Percentiles rank a stretch among this genome's conserved stretches.
phyloP scores from a whole-genome alignment of 768 basidiomycete genomes.

The Rhizopogon vesiculosus region DNA sequence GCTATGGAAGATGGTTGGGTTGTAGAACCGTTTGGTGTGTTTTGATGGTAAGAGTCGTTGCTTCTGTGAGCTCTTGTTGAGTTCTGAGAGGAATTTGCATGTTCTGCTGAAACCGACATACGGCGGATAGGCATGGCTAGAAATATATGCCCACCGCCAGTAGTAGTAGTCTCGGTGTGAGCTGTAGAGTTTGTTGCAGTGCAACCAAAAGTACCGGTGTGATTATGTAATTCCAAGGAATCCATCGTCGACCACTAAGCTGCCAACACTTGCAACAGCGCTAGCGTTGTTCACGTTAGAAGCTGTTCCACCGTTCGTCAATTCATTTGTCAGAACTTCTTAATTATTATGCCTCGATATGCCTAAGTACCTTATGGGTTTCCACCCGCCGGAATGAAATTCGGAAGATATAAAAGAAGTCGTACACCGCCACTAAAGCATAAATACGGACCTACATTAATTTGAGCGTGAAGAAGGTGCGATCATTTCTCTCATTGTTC shows the following conservation, averaged over 20 bases:
- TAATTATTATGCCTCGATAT: too few species aligned
- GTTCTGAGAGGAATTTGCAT: conserved; percentile 26
- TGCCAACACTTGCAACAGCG: too few species aligned
- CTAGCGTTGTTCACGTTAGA: too few species aligned
- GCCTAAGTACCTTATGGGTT: too few species aligned
- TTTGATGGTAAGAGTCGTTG: conserved; percentile 54
- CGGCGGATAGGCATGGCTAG: conserved; percentile 49
- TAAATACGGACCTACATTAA: background rate
- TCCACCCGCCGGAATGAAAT: too few species aligned
- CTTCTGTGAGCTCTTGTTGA: conserved; percentile 53
- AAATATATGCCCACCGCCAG: conserved; percentile 20
- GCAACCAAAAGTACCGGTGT: background rate
- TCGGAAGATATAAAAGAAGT: too few species aligned
- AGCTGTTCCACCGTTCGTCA: too few species aligned
- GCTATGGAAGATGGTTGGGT: conserved; percentile 30
- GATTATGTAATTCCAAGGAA: background rate
- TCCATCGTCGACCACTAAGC: background rate
- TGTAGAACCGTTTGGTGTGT: conserved; percentile 23
- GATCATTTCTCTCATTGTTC: background rate
- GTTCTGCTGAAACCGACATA: conserved; percentile 55
- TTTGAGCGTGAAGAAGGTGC: background rate
- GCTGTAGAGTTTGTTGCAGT: background rate
- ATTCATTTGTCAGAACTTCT: too few species aligned
- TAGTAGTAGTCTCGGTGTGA: background rate
- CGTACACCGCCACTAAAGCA: background rate